phyloP scores from a whole-genome alignment of 495 filamentous ascomycete species.

The Ascodesmis nigricans region DNA sequence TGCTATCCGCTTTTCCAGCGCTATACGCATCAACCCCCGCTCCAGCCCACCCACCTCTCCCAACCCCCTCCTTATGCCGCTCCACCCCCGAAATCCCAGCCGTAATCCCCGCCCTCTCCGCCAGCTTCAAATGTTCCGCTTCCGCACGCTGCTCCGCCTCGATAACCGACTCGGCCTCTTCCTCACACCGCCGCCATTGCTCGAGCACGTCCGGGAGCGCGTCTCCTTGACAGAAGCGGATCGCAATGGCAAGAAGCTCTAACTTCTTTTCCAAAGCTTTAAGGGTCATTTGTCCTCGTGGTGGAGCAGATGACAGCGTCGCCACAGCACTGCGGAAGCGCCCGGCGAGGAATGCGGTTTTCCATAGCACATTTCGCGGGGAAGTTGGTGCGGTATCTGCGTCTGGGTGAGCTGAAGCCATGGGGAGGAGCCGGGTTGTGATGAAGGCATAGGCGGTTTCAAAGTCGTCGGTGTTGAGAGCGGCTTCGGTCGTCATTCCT shows the following conservation, averaged over 20 bases:
- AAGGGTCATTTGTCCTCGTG: conserved; percentile 31
- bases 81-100: conserved; percentile 17
- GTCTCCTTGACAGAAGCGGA: conserved; percentile 55
- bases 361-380: conserved; percentile 56
- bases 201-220: conserved; percentile 68
- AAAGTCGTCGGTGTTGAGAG: conserved; percentile 71
- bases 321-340: conserved; percentile 37
- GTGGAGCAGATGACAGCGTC: conserved; percentile 22
- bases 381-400: conserved; percentile 26
- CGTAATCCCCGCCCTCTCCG: too few species aligned
- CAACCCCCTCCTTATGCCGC: conserved; percentile 15
- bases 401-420: conserved; percentile 7
- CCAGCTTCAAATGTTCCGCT: conserved; percentile 41
- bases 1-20: conserved; percentile 12
- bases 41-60: conserved; percentile 19
- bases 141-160: conserved; percentile 53
- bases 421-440: conserved; percentile 37
- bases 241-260: conserved; percentile 68
- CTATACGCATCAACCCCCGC: conserved; percentile 12
- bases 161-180: conserved; percentile 49
- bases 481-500: conserved; percentile 73
- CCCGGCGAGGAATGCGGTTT: conserved; percentile 72
- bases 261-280: conserved; percentile 44
- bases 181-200: conserved; percentile 69
- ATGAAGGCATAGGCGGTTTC: conserved; percentile 95